A percentile compares a stretch with the other conserved stretches of the same genome.
These are phyloP conservation scores for Cryptosporidium andersoni DNA, from an alignment of 169 alveolate species.

Conservation along the genomic window DNA sequence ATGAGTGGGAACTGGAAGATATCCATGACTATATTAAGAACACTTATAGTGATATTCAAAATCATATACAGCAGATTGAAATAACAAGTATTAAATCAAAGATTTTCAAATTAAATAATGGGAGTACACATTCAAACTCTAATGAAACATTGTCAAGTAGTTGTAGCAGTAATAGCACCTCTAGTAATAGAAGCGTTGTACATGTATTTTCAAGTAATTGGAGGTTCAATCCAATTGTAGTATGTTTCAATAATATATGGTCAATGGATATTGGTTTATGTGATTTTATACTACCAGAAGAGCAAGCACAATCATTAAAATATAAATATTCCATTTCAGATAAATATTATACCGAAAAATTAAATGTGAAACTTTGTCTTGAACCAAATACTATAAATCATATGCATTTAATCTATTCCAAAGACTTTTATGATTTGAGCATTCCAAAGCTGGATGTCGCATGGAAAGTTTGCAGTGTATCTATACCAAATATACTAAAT, in stretches of 20 bases:
- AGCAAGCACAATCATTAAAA: no score
- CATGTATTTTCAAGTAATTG: slow-evolving; percentile 56
- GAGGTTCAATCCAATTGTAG: slow-evolving; percentile 23
- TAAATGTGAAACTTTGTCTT: not conserved
- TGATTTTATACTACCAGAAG: not conserved
- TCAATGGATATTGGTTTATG: not conserved
- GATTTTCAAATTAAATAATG: not conserved
- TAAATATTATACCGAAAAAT: not conserved
- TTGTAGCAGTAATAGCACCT: not conserved
- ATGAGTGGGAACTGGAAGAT: slow-evolving; percentile 25
- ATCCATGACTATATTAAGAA: slow-evolving; percentile 36
- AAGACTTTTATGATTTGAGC: no score
- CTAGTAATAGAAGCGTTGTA: slow-evolving; percentile 1
- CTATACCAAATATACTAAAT: not conserved
- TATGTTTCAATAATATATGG: slow-evolving; percentile 50
- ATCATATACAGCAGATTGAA: slow-evolving; percentile 14
- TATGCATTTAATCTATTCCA: not conserved
- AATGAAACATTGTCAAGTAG: not conserved
- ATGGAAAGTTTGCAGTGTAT: not conserved
- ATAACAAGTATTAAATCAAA: not conserved
- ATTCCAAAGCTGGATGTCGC: no score
- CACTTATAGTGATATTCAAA: slow-evolving; percentile 17
- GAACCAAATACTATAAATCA: not conserved
- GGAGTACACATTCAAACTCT: not conserved
- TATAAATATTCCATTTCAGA: not conserved